These are phyloP conservation scores for Phylloporus scabripes DNA, from an alignment of 768 basidiomycete genomes.

Conservation along the genomic window DNA sequence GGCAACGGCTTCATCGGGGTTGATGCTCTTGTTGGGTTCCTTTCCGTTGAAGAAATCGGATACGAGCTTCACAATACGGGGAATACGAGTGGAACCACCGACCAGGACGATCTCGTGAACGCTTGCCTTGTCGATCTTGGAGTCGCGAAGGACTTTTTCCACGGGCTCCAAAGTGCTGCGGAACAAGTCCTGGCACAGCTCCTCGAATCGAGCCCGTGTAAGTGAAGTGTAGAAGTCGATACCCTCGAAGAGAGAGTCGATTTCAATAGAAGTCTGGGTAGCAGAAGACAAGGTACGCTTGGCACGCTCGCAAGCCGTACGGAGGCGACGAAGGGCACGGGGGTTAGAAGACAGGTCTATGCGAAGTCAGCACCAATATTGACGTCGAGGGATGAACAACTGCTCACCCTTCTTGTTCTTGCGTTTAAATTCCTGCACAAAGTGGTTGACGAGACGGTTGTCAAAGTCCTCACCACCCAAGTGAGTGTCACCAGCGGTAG, in stretches of 20 bases:
- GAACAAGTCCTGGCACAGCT: slow-evolving; percentile 94
- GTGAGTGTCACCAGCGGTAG: slow-evolving; percentile 97
- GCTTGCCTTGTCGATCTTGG: slow-evolving; percentile 94
- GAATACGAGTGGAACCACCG: slow-evolving; percentile 98
- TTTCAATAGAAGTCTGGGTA: slow-evolving; percentile 94
- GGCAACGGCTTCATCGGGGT: slow-evolving; percentile 98
- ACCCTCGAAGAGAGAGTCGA: slow-evolving; percentile 96
- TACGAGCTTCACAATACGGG: slow-evolving; percentile 94
- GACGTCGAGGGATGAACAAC: background rate
- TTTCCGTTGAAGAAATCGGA: slow-evolving; percentile 99
- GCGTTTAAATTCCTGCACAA: slow-evolving; percentile 94
- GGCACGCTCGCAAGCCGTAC: slow-evolving; percentile 96
- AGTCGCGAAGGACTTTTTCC: slow-evolving; percentile 96
- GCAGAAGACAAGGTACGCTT: slow-evolving; percentile 98
- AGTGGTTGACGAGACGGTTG: slow-evolving; percentile 96
- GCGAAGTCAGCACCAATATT: slow-evolving; percentile 5
- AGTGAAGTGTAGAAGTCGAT: slow-evolving; percentile 98
- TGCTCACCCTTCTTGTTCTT: slow-evolving; percentile 89
- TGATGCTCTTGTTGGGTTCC: slow-evolving; percentile 99
- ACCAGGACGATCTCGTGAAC: slow-evolving; percentile 98
- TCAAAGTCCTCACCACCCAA: slow-evolving; percentile 99
- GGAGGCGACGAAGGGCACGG: slow-evolving; percentile 94
- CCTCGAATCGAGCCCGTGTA: slow-evolving; percentile 97
- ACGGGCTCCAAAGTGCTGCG: slow-evolving; percentile 90
- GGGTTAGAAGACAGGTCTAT: slow-evolving; percentile 84